These are phyloP conservation scores for Clausena lansium DNA, from an alignment of 345 rosid species.

Conservation along the genomic window DNA sequence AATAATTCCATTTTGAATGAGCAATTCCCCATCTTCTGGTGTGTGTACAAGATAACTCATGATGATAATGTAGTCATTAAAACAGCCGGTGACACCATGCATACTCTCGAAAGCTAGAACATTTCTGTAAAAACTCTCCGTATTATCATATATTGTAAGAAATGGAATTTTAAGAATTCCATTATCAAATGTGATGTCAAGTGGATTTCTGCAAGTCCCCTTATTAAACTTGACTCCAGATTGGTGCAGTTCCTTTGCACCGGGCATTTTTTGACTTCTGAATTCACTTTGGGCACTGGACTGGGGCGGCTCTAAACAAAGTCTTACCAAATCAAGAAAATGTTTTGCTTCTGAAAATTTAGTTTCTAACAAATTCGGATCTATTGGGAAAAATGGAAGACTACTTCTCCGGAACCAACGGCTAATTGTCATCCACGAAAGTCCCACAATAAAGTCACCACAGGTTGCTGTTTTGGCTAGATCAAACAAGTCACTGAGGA, in stretches of 20 bases:
- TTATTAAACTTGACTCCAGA: neutral
- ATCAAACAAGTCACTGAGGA: conserved; percentile 9
- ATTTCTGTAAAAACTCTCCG: neutral
- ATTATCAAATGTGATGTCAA: neutral
- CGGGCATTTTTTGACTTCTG: neutral
- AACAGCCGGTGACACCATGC: neutral
- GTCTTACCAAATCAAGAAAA: neutral
- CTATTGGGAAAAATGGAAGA: neutral
- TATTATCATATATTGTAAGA: neutral
- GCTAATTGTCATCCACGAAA: neutral
- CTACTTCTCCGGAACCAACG: neutral
- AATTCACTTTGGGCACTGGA: neutral
- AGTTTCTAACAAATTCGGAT: too few relatives aligned
- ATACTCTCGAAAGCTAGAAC: neutral
- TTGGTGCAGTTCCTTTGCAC: neutral
- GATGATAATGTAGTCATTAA: neutral
- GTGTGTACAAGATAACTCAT: conserved; percentile 5
- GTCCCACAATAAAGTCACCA: neutral
- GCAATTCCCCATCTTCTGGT: conserved; percentile 16
- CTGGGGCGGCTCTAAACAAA: neutral
- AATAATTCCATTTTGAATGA: neutral
- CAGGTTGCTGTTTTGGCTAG: neutral
- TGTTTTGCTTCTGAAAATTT: neutral
- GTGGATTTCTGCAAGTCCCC: neutral
- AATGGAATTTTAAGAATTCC: neutral